phyloP scores from a whole-genome alignment of 345 rosid genomes.

The Orychophragmus violaceus region DNA sequence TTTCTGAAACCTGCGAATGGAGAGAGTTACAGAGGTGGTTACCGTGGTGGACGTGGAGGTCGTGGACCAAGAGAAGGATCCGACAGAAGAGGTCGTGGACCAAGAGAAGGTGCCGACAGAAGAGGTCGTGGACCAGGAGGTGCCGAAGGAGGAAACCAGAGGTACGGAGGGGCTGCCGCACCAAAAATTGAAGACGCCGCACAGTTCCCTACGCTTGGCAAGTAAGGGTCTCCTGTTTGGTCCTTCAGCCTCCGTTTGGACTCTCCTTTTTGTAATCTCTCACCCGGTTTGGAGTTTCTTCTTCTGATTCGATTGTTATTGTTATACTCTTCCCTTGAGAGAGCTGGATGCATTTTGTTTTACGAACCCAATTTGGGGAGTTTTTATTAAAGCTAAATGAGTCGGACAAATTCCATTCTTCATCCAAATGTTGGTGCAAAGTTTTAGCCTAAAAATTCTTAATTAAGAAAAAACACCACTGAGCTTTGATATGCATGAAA shows the following conservation, averaged over 20 bases:
- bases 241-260: background rate
- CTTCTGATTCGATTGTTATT: conserved; percentile 10
- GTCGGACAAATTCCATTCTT: background rate
- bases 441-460: too few relatives aligned
- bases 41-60: conserved; percentile 41
- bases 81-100: conserved; percentile 12
- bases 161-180: conserved; percentile 8
- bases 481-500: background rate
- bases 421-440: background rate
- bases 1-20: conserved; percentile 71
- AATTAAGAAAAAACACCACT: background rate
- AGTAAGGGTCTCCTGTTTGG: conserved; percentile 18
- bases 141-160: too few relatives aligned
- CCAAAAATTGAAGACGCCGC: conserved; percentile 59
- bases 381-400: background rate
- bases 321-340: conserved; percentile 14
- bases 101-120: background rate
- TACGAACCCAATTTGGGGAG: background rate
- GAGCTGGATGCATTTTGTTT: conserved; percentile 10
- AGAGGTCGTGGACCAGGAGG: background rate
- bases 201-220: conserved; percentile 65
- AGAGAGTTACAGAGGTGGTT: conserved; percentile 42
- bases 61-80: conserved; percentile 40
- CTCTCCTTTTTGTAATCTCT: conserved; percentile 13
- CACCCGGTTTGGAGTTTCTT: conserved; percentile 12